Evolutionary conservation across 257 asterid species (phyloP).

Genomic region (Solanum okadae): DNA sequence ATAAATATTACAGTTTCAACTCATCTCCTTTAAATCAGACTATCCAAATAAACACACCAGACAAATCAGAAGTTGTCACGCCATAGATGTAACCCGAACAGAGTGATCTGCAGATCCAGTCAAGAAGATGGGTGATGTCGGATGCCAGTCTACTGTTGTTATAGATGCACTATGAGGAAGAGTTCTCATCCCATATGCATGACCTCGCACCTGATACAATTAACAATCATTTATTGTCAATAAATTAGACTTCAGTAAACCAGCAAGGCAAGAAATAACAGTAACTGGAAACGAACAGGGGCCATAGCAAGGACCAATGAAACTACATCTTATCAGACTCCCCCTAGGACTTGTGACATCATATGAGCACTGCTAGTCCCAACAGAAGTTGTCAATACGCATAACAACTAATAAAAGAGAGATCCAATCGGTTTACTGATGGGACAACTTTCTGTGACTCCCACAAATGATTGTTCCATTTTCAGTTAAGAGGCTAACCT

Average conservation of each 20-base stretch:
- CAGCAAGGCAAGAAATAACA: background rate
- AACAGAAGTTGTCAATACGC: background rate
- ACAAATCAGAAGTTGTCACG: conserved; percentile 17
- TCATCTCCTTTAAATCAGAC: background rate
- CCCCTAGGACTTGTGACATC: background rate
- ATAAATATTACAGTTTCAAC: background rate
- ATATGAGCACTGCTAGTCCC: background rate
- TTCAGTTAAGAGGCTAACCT: background rate
- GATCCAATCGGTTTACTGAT: background rate
- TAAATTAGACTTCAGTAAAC: background rate
- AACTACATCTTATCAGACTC: background rate
- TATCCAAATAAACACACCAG: background rate
- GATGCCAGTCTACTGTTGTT: conserved; percentile 98
- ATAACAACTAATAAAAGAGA: background rate
- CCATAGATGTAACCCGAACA: conserved; percentile 60
- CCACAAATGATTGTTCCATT: background rate
- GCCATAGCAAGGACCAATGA: background rate
- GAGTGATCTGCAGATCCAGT: conserved; percentile 94
- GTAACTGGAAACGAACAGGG: background rate
- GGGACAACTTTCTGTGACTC: background rate
- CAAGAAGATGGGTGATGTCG: conserved; percentile 68
- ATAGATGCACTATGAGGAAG: conserved; percentile 59
- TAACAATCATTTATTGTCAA: background rate
- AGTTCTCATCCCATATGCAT: conserved; percentile 49
- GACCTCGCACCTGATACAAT: conserved; percentile 48